Percentiles rank a stretch among this genome's conserved stretches.
These are phyloP conservation scores for Scenedesmus sp. DNA, from an alignment of 163 green algal species.

Conservation along the genomic window DNA sequence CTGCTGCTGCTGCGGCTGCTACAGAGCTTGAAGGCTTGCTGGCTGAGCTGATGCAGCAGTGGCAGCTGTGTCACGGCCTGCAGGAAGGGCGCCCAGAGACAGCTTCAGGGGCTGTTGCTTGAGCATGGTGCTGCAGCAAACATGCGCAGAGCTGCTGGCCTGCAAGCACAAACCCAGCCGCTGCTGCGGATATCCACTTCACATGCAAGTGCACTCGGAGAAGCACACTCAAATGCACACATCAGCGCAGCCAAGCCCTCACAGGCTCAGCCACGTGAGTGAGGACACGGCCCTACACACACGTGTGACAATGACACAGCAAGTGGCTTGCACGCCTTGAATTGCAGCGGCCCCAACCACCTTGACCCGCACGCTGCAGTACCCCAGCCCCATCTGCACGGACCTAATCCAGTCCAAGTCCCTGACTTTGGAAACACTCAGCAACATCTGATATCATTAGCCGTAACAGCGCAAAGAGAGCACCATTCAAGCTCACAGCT, in stretches of 20 bases:
- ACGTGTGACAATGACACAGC: too few relatives aligned
- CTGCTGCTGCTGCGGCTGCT: not conserved
- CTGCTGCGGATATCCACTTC: too few relatives aligned
- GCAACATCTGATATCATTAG: too few relatives aligned
- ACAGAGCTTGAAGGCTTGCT: not conserved
- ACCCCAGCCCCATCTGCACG: slow-evolving; percentile 35
- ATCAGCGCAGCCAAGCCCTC: not conserved
- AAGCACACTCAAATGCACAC: not conserved
- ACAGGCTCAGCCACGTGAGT: not conserved
- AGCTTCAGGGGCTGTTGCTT: too few relatives aligned
- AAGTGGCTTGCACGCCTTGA: not conserved
- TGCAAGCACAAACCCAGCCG: too few relatives aligned
- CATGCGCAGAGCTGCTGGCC: too few relatives aligned
- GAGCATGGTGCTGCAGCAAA: too few relatives aligned
- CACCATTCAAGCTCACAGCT: not conserved
- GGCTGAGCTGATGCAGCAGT: not conserved
- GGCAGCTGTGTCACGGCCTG: not conserved
- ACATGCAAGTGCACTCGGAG: not conserved
- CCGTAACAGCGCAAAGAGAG: too few relatives aligned
- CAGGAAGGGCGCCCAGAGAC: not conserved
- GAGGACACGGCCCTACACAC: too few relatives aligned
- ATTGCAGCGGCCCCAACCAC: not conserved
- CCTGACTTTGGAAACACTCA: too few relatives aligned
- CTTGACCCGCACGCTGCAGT: not conserved
- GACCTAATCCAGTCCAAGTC: too few relatives aligned